phyloP scores from a whole-genome alignment of 1,284 basidiomycete genomes.

The Hymenochaete sp. region DNA sequence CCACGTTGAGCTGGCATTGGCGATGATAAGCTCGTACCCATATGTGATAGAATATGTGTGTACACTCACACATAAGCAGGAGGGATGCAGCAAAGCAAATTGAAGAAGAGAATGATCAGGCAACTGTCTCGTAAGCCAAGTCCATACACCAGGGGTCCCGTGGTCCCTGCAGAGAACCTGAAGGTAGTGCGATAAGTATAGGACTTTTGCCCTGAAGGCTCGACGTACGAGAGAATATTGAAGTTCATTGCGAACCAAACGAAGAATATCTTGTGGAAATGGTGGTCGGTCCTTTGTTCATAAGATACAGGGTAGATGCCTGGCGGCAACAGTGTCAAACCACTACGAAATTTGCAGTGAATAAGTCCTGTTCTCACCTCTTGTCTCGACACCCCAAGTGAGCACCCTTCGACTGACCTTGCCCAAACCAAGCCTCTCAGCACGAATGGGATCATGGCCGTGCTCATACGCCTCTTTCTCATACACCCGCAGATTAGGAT shows the following conservation, averaged over 20 bases:
- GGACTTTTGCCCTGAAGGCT: neutral
- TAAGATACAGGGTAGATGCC: slow-evolving; percentile 45
- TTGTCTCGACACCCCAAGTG: slow-evolving; percentile 16
- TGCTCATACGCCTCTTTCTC: slow-evolving; percentile 1
- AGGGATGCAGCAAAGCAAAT: slow-evolving; percentile 43
- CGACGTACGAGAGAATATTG: slow-evolving; percentile 61
- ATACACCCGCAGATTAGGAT: neutral
- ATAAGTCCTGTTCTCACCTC: slow-evolving; percentile 3
- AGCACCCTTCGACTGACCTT: slow-evolving; percentile 8
- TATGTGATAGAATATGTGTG: neutral
- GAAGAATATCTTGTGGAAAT: slow-evolving; percentile 67
- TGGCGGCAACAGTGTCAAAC: slow-evolving; percentile 19
- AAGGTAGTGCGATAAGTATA: neutral
- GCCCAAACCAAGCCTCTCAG: slow-evolving; percentile 8
- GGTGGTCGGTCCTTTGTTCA: slow-evolving; percentile 48
- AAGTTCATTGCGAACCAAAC: slow-evolving; percentile 67
- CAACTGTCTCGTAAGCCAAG: slow-evolving; percentile 66
- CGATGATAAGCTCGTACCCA: neutral
- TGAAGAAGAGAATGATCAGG: slow-evolving; percentile 72
- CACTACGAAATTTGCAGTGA: neutral
- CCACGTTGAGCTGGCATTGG: slow-evolving; percentile 55
- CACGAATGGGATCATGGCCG: slow-evolving; percentile 4
- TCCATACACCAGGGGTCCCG: slow-evolving; percentile 60
- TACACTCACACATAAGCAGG: slow-evolving; percentile 52
- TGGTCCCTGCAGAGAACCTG: slow-evolving; percentile 68